These are phyloP conservation scores for Talaromyces sp. DNA, from an alignment of 2,329 filamentous ascomycete genomes.

Conservation along the genomic window DNA sequence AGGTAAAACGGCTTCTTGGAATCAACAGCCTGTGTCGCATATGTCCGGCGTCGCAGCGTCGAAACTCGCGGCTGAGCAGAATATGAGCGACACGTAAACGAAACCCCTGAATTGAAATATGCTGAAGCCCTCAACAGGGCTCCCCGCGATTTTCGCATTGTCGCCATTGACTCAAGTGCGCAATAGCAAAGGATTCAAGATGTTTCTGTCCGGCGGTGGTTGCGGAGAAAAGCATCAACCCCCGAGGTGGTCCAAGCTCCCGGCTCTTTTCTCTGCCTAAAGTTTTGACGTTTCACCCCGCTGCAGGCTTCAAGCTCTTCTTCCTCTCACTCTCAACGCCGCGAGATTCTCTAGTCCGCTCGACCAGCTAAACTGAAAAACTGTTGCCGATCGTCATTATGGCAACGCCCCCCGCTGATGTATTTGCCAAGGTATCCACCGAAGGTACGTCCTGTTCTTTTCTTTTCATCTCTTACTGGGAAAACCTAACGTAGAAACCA, in stretches of 20 bases:
- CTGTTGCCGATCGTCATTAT: slow-evolving; percentile 14
- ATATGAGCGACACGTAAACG: slow-evolving; percentile 26
- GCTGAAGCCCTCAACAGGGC: slow-evolving; percentile 26
- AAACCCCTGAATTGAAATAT: slow-evolving; percentile 17
- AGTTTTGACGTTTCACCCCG: background rate
- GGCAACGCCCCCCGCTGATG: slow-evolving; percentile 29
- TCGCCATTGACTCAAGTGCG: slow-evolving; percentile 5
- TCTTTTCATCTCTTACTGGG: background rate
- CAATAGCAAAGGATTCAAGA: background rate
- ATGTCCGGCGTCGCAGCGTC: slow-evolving; percentile 20
- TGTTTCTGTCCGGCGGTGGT: background rate
- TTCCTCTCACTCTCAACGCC: background rate
- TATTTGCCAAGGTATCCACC: slow-evolving; percentile 36
- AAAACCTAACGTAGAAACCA: slow-evolving; percentile 24
- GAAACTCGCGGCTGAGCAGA: slow-evolving; percentile 8
- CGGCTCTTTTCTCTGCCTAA: background rate
- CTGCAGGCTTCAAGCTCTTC: background rate
- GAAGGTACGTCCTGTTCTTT: slow-evolving; percentile 26
- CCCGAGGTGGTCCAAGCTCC: slow-evolving; percentile 31
- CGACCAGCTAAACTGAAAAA: background rate
- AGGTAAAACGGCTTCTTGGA: slow-evolving; percentile 80
- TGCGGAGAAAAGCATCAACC: slow-evolving; percentile 11
- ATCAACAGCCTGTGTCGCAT: slow-evolving; percentile 23
- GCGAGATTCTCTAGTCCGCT: background rate
- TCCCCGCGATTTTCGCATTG: slow-evolving; percentile 16